Conservation (phyloP, 495 filamentous ascomycete species). For the Hamigera avellanea region DNA sequence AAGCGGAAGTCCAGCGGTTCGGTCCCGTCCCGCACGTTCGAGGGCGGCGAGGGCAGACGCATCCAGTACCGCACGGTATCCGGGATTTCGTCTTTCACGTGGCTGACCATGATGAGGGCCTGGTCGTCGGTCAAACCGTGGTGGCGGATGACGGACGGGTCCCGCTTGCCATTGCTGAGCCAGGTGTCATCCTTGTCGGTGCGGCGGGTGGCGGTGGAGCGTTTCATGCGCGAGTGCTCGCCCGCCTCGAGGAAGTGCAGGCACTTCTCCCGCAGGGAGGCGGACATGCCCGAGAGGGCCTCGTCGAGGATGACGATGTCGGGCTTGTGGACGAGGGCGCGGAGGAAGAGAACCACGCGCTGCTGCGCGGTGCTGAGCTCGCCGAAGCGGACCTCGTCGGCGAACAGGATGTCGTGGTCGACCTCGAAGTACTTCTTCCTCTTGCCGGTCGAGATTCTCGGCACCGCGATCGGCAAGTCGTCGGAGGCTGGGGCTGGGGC, state of each 20-base stretch:
- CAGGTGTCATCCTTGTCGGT: constrained; percentile 2
- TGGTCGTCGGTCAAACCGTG: constrained; percentile 48
- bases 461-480: constrained; percentile 3
- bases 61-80: constrained; percentile 68
- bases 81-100: constrained; percentile 83
- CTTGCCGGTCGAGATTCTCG: not conserved
- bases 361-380: constrained; percentile 68
- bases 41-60: constrained; percentile 45
- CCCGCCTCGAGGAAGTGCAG: constrained; percentile 61
- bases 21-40: constrained; percentile 28
- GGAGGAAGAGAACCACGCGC: constrained; percentile 72
- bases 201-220: constrained; percentile 3
- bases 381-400: constrained; percentile 57
- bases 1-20: constrained; percentile 25
- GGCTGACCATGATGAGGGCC: constrained; percentile 76
- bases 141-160: constrained; percentile 4
- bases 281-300: constrained; percentile 82
- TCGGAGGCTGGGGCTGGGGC: constrained; percentile 3
- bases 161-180: constrained; percentile 2
- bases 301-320: constrained; percentile 91
- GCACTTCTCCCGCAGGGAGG: constrained; percentile 71
- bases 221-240: constrained; percentile 14
- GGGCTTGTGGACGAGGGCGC: constrained; percentile 69
- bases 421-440: constrained; percentile 5
- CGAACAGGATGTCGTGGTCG: constrained; percentile 48